Conservation (phyloP, 768 basidiomycete species). For the Dentipellis sp. region DNA sequence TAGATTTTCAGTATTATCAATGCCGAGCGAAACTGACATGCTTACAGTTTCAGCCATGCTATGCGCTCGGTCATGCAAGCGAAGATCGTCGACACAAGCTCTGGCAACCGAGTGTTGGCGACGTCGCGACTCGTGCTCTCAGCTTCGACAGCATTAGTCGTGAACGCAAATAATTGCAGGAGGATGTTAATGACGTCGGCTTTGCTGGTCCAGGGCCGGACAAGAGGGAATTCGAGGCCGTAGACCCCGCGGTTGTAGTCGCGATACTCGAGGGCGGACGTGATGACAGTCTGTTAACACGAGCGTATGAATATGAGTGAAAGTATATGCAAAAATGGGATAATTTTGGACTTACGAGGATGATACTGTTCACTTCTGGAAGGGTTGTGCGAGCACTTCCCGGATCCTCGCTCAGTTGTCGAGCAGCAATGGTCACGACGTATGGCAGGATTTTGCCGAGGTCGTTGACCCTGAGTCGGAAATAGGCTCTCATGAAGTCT, state of each 20-base stretch:
- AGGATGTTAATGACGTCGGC: conserved; percentile 58
- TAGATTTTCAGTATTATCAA: background rate
- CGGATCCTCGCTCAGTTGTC: conserved; percentile 33
- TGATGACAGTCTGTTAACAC: conserved; percentile 50
- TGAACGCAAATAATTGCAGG: conserved; percentile 61
- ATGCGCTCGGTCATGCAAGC: conserved; percentile 59
- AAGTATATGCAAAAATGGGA: background rate
- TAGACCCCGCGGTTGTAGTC: conserved; percentile 66
- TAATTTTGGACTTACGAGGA: conserved; percentile 40
- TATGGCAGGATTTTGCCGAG: conserved; percentile 61
- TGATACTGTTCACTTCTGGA: conserved; percentile 58
- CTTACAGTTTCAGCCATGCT: conserved; percentile 57
- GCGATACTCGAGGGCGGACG: conserved; percentile 68
- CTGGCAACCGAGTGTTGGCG: conserved; percentile 47
- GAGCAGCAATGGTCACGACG: conserved; percentile 39
- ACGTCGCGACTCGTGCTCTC: conserved; percentile 21
- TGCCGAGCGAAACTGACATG: background rate
- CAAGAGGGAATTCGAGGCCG: conserved; percentile 62
- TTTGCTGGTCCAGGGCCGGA: conserved; percentile 79
- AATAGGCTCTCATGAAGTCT: conserved; percentile 79
- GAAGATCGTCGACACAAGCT: conserved; percentile 55
- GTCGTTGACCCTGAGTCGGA: conserved; percentile 58
- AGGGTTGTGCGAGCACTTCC: conserved; percentile 37
- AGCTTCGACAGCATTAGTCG: conserved; percentile 39
- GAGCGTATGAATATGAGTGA: background rate